Base-by-base conservation (phyloP, 805 yeast genomes). In the Maudiozyma turicensis region DNA sequence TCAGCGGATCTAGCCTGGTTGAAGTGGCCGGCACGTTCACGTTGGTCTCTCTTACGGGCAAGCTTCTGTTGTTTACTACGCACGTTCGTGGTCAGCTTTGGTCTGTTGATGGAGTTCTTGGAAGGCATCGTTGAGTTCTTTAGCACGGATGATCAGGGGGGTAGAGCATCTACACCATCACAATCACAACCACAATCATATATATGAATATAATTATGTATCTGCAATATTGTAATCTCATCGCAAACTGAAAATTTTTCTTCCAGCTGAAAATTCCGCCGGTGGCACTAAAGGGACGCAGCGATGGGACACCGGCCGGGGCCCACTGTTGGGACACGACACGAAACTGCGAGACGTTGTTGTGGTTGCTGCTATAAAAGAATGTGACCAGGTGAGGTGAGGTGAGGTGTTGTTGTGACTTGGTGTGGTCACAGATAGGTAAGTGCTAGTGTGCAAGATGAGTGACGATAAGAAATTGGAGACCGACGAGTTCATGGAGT, bases 91-190 rank as follows among this genome's bases (percentile, higher is more conserved):
- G 76, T 75, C 56, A 76, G 77, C 64, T 82, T 83, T 44, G 93
- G 95, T 67, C 82, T 86, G 67, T 88, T 89, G 55, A 87, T 74
- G 42, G 88, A 78, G 72, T 86, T 87, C 68, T 77, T 84, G 14
- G 89, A 82, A 34, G 95, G 93, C 95, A 86, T 86, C 20, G 42
- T 54, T 43, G 8, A 30, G 32, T 39, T 20, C 26, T 20, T 20
- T 20, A 20, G 26, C 26, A 20, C 26, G 26, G 26, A 3, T 20
- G 26, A 20, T 32, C 35, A 32, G 35, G 35, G 9, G 5, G 35
- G 5, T 3, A 32, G 35, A 20, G 26, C 26, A 20, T 20, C 26
- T 20, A 20, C 26, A 4, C 26, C 2, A 20, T 20, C 26, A 4
- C 26, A 20, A 20, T 20, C 26, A 4, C 4, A 20, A 20, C 4